Evolutionary conservation across 1,284 basidiomycete species (phyloP), one percentile per base, ranked within the genome.

Genomic region (Irpex rosettiformis): DNA sequence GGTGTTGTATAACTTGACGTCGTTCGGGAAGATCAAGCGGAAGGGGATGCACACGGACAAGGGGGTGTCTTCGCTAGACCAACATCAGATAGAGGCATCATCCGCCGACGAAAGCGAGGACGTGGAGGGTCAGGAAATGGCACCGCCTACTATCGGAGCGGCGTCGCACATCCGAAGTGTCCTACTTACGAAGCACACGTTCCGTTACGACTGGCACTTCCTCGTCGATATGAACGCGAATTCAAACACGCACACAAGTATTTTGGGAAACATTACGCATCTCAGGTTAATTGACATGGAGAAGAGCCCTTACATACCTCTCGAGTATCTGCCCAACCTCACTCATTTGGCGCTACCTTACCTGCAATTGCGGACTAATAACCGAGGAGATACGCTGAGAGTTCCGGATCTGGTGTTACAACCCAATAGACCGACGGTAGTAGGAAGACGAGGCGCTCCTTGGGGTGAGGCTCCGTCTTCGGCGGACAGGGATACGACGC

Each of bases 291-390:
- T 64, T 48, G 62, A 65, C 58, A 64, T 69, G 66, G 58, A 59
- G 45, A 53, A 66, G 49, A 66, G 63, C 4, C 42, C 63, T 3
- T 69, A 67, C 60, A 58, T 64, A 10, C 69, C 69, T 5, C 62
- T 69, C 49, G 65, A 63, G 55, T 62, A 65, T 45, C 64, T 70
- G 5, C 64, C 67, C 8, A 65, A 65, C 54, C 67, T 70, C 28
- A 70, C 67, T 0, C 66, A 70, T 51, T 62, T 70, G 21, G 69
- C 69, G 2, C 52, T 70, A 29, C 67, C 69, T 3, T 66, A 65
- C 59, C 60, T 68, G 27, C 65, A 67, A 54, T 62, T 68, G 21
- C 67, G 66, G 0, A 61, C 65, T 43, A 63, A 63, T 55, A 57
- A 63, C 30, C 54, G 52, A 30, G 61, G 60, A 11, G 62, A 60